Evolutionary conservation across 768 basidiomycete genomes (phyloP), one percentile per base, ranked within the genome.

Genomic region (Rhizopogon rudus): DNA sequence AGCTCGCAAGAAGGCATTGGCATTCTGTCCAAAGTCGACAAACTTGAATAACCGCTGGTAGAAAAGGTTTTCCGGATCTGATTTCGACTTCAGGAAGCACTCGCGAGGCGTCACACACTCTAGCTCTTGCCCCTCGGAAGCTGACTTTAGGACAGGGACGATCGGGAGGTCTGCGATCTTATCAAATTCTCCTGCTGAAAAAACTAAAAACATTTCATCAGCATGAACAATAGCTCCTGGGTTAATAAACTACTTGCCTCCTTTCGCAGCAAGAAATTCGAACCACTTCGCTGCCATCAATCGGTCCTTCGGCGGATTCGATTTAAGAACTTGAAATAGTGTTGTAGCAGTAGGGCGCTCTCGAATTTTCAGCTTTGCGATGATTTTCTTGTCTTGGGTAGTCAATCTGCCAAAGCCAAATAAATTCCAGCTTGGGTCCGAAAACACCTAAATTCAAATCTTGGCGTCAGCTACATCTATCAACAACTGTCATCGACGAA

Each of bases 21-120:
- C 93, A 10, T 77, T 72, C 1, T 75, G 63, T 1, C 90, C 92
- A 66, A 94, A 94, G 65, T 93, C 85, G 48, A 97, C 82, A 61
- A 91, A 95, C 14, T 79, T 77, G 66, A 96, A 94, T 3, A 94
- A 73, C 54, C 84, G 83, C 2, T 84, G 83, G 65, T 88, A 81
- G n/a, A 49, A 49, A 3, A 14, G 48, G 4, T 10, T 29, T 6
- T 78, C 75, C 13, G 35, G 9, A 22, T 49, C 22, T 25, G 37
- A 49, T 6, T 76, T 73, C 7, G 5, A 9, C 35, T 76, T 78
- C 56, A 90, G 78, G 65, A 84, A 90, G 60, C 88, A 91, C 55
- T 84, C 82, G 5, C 66, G 73, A 13, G 87, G 86, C 28, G 78
- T 68, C 14, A 84, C 72, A 71, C 80, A 40, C 59, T 73, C 55